Percentiles rank a stretch among this genome's conserved stretches.
These are phyloP conservation scores for Acer negundo DNA, from an alignment of 345 rosid species.

Conservation along the genomic window DNA sequence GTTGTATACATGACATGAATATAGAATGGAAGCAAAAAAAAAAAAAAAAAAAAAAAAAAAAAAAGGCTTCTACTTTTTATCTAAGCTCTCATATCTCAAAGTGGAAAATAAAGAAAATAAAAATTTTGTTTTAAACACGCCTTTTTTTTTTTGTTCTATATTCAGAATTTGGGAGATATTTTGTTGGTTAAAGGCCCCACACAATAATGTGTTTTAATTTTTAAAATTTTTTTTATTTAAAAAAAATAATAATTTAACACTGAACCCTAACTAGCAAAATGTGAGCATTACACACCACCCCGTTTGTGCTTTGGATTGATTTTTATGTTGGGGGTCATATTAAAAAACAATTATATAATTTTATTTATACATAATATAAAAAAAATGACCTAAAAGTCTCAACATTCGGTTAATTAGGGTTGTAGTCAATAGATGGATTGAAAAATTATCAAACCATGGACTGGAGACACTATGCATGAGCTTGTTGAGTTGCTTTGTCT, in stretches of 20 bases:
- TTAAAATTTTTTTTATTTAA: background rate
- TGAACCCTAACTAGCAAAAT: background rate
- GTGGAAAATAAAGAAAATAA: conserved; percentile 19
- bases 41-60: too few species aligned
- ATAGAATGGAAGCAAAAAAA: too few species aligned
- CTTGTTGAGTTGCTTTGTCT: conserved; percentile 20
- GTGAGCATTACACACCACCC: conserved; percentile 5
- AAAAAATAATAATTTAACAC: background rate
- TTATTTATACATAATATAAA: too few species aligned
- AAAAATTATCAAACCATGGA: background rate
- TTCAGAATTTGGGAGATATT: conserved; percentile 29
- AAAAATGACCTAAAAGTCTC: conserved; percentile 21
- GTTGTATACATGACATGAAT: too few species aligned
- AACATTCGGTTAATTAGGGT: conserved; percentile 21
- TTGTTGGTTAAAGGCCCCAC: conserved; percentile 45
- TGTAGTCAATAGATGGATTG: background rate
- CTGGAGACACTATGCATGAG: conserved; percentile 20
- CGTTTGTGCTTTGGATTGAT: conserved; percentile 12
- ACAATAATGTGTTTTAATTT: background rate
- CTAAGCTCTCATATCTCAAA: conserved; percentile 8
- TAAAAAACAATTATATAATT: too few species aligned
- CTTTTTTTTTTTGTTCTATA: background rate
- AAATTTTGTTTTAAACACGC: background rate
- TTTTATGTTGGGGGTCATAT: background rate
- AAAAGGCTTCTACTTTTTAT: background rate